These are phyloP conservation scores for Rosellinia necatrix DNA, from an alignment of 2,329 filamentous ascomycete genomes.

Conservation along the genomic window DNA sequence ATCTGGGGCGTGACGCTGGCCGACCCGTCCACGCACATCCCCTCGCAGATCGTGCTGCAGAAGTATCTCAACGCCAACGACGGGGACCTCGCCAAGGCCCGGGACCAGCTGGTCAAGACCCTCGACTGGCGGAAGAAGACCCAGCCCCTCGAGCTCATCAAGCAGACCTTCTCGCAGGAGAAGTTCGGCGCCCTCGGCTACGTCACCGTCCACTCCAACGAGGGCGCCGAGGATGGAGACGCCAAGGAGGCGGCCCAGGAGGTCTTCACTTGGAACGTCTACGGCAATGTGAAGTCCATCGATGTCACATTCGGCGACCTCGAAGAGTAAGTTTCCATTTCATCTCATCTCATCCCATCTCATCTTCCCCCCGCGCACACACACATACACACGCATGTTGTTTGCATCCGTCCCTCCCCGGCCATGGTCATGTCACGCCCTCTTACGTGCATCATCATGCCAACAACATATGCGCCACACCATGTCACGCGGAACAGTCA, in stretches of 20 bases:
- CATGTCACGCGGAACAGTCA: too few relatives aligned
- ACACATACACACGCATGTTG: not conserved
- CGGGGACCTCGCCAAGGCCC: conserved; percentile 72
- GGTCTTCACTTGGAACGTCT: conserved; percentile 90
- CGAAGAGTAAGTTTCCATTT: conserved; percentile 65
- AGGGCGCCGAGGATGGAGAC: conserved; percentile 47
- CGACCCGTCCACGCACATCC: conserved; percentile 60
- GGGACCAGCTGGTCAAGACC: conserved; percentile 77
- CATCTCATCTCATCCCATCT: too few relatives aligned
- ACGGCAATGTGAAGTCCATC: conserved; percentile 83
- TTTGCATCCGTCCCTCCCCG: not conserved
- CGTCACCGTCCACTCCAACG: conserved; percentile 68
- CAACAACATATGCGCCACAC: too few relatives aligned
- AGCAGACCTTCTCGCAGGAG: conserved; percentile 64
- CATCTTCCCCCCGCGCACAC: not conserved
- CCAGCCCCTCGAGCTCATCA: conserved; percentile 69
- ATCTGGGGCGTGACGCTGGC: conserved; percentile 83
- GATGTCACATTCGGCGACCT: conserved; percentile 80
- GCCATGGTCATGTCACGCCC: not conserved
- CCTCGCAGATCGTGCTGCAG: conserved; percentile 82
- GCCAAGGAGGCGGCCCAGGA: conserved; percentile 51
- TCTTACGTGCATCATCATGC: not conserved
- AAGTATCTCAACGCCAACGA: conserved; percentile 94
- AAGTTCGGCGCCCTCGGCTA: conserved; percentile 84
- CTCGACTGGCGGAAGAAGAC: conserved; percentile 82